Base-by-base conservation (phyloP, 169 alveolate genomes). In the Plasmodium malariae region DNA sequence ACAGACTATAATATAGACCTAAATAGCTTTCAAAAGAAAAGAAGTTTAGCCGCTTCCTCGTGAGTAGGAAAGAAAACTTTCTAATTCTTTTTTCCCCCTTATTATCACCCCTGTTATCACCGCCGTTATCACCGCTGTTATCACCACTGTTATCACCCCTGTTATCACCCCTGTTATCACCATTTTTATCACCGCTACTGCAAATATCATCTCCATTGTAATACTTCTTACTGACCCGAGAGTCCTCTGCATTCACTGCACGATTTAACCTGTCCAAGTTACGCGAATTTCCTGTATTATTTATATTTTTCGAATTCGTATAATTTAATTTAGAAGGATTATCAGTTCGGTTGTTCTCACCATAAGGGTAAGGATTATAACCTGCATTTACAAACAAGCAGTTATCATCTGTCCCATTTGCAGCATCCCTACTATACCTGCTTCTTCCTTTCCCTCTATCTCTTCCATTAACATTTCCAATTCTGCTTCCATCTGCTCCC, bases 1-100 rank as follows among this genome's bases (percentile, higher is more conserved):
- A 63, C 3, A 70, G 14, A 48, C 87, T 86, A 51, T 55, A 86
- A 70, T 86, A 86, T 26, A 86, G 43, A 2, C 92, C 92, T 65
- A 86, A 49, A 21, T 70, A 86, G 26, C 85, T 86, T 86, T 86
- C 92, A 34, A 86, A 86, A n/a, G 87, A 36, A 69, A 86, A 70
- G 6, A 86, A 55, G 24, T 86, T 86, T 76, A 86, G 21, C 49
- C 57, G 51, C 30, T 86, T 86, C 30, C 43, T 86, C 24, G 69
- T 71, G 12, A 69, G 59, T 7, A 86, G 63, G 51, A 86, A 86
- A 17, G 92, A 70, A 62, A 59, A 40, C 24, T 55, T 19, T 55
- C 40, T 45, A n/a, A 19, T 14, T 45, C 80, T 69, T 43, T 69
- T 40, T 17, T 19, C 26, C 26, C 32, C 32, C 21, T 32, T 63